These are phyloP conservation scores for Onygenales sp. DNA, from an alignment of 2,329 filamentous ascomycete genomes.

Conservation along the genomic window DNA sequence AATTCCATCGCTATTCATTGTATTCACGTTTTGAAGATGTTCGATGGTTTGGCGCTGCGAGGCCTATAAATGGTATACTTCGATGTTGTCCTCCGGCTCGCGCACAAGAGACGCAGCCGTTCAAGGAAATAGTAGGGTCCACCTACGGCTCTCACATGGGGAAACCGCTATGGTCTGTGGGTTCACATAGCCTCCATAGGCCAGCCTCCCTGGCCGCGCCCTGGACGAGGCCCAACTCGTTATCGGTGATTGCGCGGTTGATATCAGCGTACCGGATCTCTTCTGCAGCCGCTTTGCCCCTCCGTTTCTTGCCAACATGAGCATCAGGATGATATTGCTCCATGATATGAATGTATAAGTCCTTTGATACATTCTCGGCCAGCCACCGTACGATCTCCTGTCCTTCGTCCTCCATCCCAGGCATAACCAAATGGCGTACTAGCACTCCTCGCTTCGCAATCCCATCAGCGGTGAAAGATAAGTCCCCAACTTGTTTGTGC, in stretches of 20 bases:
- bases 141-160: slow-evolving; percentile 26
- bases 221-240: slow-evolving; percentile 58
- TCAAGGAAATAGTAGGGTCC: too few relatives aligned
- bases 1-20: too few relatives aligned
- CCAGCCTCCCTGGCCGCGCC: slow-evolving; percentile 61
- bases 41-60: too few relatives aligned
- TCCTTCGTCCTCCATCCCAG: slow-evolving; percentile 65
- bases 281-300: slow-evolving; percentile 21
- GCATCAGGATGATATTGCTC: slow-evolving; percentile 77
- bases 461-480: slow-evolving; percentile 72
- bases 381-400: slow-evolving; percentile 67
- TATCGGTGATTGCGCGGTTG: slow-evolving; percentile 57
- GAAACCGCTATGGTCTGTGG: slow-evolving; percentile 48
- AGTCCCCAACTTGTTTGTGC: slow-evolving; percentile 71
- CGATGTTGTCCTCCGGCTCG: too few relatives aligned
- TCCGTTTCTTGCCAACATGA: slow-evolving; percentile 64
- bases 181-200: slow-evolving; percentile 70
- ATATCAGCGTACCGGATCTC: slow-evolving; percentile 64
- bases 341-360: slow-evolving; percentile 79
- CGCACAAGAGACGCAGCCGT: too few relatives aligned
- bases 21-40: too few relatives aligned
- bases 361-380: slow-evolving; percentile 60
- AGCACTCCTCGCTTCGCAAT: slow-evolving; percentile 70
- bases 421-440: slow-evolving; percentile 77
- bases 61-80: too few relatives aligned